Conservation (phyloP, 352 stramenopile species). For the Phytopythium helicoides region DNA sequence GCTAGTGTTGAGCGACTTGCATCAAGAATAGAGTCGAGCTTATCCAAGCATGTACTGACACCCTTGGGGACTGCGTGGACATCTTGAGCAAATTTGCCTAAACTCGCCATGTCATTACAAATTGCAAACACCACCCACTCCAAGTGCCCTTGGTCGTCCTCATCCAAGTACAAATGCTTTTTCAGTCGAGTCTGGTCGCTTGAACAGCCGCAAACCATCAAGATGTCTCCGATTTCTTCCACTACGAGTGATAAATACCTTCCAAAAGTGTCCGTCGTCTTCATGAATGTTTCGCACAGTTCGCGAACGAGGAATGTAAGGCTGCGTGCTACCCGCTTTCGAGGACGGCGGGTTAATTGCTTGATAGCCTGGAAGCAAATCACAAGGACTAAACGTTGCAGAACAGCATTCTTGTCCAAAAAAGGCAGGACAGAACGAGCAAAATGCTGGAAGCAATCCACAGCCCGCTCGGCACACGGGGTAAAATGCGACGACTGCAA, state of each 20-base stretch:
- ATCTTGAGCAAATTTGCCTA: conserved; percentile 73
- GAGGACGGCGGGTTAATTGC: conserved; percentile 27
- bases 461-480: conserved; percentile 39
- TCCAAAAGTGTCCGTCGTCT: conserved; percentile 63
- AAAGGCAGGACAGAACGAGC: conserved; percentile 41
- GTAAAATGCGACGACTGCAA: conserved; percentile 35
- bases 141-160: conserved; percentile 61
- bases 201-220: conserved; percentile 22
- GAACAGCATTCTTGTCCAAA: conserved; percentile 29
- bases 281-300: conserved; percentile 64
- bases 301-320: conserved; percentile 61
- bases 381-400: conserved; percentile 68
- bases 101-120: conserved; percentile 65
- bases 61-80: conserved; percentile 58
- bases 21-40: conserved; percentile 58
- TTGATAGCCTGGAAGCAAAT: conserved; percentile 72
- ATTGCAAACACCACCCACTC: conserved; percentile 80
- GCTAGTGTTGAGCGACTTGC: conserved; percentile 24
- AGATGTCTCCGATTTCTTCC: conserved; percentile 68
- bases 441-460: conserved; percentile 70
- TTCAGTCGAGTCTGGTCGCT: background rate
- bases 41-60: conserved; percentile 66
- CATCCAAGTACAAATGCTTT: conserved; percentile 22
- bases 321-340: conserved; percentile 23
- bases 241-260: conserved; percentile 78